phyloP scores from a whole-genome alignment of 2,329 filamentous ascomycete species.

The Diatrype stigma region DNA sequence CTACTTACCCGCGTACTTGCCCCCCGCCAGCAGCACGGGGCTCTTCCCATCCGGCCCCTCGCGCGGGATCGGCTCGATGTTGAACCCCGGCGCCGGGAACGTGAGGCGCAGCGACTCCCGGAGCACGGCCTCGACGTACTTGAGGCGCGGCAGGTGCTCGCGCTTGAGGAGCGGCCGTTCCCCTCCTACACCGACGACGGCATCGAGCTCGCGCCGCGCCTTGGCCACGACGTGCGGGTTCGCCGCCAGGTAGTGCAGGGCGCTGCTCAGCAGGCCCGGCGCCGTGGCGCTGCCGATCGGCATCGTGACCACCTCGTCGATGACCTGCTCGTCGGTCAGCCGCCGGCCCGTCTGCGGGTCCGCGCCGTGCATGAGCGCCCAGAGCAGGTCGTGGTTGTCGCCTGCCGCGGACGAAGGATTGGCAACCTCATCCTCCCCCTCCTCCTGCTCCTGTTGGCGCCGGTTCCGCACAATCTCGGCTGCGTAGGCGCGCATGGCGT shows the following conservation, averaged over 20 bases:
- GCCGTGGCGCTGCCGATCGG: conserved; percentile 54
- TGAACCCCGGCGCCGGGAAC: conserved; percentile 51
- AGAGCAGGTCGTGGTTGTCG: conserved; percentile 54
- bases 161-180: conserved; percentile 16
- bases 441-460: no score
- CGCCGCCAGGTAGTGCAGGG: conserved; percentile 48
- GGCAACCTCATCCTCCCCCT: conserved; percentile 45
- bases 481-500: conserved; percentile 50
- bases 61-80: conserved; percentile 44
- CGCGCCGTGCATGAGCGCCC: conserved; percentile 52
- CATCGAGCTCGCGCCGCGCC: conserved; percentile 32
- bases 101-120: conserved; percentile 49
- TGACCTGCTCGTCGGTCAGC: conserved; percentile 55
- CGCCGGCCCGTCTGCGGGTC: conserved; percentile 59
- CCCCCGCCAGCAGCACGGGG: conserved; percentile 43
- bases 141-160: background rate
- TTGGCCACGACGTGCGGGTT: conserved; percentile 36
- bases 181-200: conserved; percentile 43
- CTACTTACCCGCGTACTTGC: conserved; percentile 48
- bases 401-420: conserved; percentile 19
- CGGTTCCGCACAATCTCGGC: conserved; percentile 55
- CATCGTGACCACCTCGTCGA: conserved; percentile 67
- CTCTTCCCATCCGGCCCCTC: conserved; percentile 32
- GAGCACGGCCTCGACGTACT: background rate
- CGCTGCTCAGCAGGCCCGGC: conserved; percentile 39